Base-by-base conservation (phyloP, 495 filamentous ascomycete species). In the Daldinia loculata region DNA sequence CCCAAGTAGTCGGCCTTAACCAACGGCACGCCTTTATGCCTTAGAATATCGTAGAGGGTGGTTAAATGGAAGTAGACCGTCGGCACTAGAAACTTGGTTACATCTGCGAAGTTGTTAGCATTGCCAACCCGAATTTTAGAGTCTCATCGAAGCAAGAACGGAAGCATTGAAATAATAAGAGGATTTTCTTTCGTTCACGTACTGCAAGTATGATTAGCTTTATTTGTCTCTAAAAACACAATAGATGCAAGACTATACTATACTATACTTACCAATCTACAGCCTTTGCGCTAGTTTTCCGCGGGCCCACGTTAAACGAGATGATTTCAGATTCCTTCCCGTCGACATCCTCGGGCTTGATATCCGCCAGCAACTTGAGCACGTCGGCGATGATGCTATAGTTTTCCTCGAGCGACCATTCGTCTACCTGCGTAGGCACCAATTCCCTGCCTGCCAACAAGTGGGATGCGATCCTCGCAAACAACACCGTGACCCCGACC, bases 21-120 rank as follows among this genome's bases (percentile, higher is more conserved):
- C 14, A 91, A 11, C 1, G 81, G 79, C 39, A 89, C 88, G 7
- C 89, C 89, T 71, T 87, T 79, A 52, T 75, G 77, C 29, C 88
- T 75, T 59, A 90, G 67, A 64, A 91, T 85, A 11, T 66, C 76
- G 77, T 91, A 90, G 26, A 86, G 78, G 8, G 80, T 87, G 2
- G 71, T 77, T 34, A 86, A 34, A 77, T 91, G 89, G 75, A 91
- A 90, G 67, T 79, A 86, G 63, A 89, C 80, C 67, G 90, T 88
- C 38, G 88, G 85, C 14, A 84, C 2, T 8, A 77, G 75, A 66
- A 78, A 86, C 3, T 74, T 70, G 19, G 66, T 36, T 22, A 83
- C 63, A 17, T 53, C 50, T 53, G 15, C 26, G 12, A 30, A 53
- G 2, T 48, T 30, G 15, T 53, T 53, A n/a, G 50, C 22, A n/a